Conservation (phyloP, 1,284 basidiomycete genomes). For the Coniophora puteana region DNA sequence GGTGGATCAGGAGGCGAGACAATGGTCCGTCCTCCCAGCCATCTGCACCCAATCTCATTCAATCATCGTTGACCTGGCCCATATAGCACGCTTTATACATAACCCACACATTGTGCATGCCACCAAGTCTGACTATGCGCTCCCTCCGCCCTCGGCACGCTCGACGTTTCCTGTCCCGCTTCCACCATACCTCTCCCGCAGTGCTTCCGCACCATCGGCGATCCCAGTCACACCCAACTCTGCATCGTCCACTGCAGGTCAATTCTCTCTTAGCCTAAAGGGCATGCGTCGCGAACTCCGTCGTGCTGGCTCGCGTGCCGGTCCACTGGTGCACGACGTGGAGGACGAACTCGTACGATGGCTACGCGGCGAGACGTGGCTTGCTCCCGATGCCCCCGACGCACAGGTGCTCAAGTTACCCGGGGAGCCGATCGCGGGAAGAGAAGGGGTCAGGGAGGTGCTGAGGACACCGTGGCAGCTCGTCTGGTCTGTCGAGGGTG, state of each 20-base stretch:
- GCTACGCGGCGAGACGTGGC: conserved; percentile 56
- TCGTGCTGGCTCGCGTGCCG: conserved; percentile 52
- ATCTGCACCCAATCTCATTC: neutral
- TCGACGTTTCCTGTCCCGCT: conserved; percentile 74
- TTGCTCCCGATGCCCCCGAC: conserved; percentile 42
- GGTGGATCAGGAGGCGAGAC: conserved; percentile 69
- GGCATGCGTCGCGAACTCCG: conserved; percentile 69
- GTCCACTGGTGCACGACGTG: conserved; percentile 59
- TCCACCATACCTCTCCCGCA: conserved; percentile 64
- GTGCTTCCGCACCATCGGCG: conserved; percentile 44
- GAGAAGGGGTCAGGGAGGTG: conserved; percentile 56
- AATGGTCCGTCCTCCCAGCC: conserved; percentile 49
- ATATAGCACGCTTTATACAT: conserved; percentile 58
- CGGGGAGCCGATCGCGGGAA: conserved; percentile 48
- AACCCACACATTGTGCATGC: conserved; percentile 69
- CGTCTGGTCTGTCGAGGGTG: conserved; percentile 55
- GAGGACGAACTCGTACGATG: conserved; percentile 63
- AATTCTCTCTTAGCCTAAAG: conserved; percentile 71
- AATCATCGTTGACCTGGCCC: conserved; percentile 8
- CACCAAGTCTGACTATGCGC: conserved; percentile 47
- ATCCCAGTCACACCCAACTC: conserved; percentile 40
- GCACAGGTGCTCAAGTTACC: conserved; percentile 26
- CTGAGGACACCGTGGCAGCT: conserved; percentile 61
- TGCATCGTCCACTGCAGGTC: conserved; percentile 60
- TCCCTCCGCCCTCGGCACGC: conserved; percentile 39